Evolutionary conservation across 495 filamentous ascomycete species (phyloP).

Genomic region (Hypoxylon fragiforme): DNA sequence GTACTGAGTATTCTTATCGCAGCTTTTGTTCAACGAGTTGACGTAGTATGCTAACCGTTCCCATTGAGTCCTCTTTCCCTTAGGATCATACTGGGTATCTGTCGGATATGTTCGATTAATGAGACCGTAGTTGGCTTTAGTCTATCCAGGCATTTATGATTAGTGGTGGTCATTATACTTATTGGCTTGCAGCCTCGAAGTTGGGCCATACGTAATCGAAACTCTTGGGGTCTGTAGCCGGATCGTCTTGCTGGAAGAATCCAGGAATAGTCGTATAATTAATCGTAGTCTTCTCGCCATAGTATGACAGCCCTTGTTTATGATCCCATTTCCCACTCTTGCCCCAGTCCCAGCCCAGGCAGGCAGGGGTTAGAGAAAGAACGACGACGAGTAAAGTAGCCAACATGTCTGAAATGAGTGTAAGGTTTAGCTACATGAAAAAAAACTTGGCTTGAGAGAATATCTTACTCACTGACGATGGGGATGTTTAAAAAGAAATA

Average conservation of each 20-base stretch:
- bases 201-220: constrained; percentile 65
- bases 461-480: not conserved
- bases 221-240: constrained; percentile 59
- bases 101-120: constrained; percentile 60
- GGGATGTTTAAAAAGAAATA: not conserved
- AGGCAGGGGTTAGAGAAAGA: constrained; percentile 18
- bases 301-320: constrained; percentile 10
- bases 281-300: constrained; percentile 39
- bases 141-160: constrained; percentile 49
- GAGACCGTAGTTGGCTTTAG: constrained; percentile 66
- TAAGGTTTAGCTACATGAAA: not conserved
- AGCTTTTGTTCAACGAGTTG: constrained; percentile 53
- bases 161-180: not conserved
- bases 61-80: constrained; percentile 62
- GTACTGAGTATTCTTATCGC: constrained; percentile 56
- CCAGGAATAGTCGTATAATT: constrained; percentile 68
- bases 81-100: constrained; percentile 44
- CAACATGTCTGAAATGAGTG: constrained; percentile 8
- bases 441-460: not conserved
- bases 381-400: constrained; percentile 7
- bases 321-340: constrained; percentile 21
- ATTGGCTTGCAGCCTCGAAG: not conserved
- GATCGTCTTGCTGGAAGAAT: constrained; percentile 72
- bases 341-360: constrained; percentile 24
- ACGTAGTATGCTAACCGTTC: constrained; percentile 65